Conservation (phyloP, 306 rosid genomes). For the Glycine latifolia region DNA sequence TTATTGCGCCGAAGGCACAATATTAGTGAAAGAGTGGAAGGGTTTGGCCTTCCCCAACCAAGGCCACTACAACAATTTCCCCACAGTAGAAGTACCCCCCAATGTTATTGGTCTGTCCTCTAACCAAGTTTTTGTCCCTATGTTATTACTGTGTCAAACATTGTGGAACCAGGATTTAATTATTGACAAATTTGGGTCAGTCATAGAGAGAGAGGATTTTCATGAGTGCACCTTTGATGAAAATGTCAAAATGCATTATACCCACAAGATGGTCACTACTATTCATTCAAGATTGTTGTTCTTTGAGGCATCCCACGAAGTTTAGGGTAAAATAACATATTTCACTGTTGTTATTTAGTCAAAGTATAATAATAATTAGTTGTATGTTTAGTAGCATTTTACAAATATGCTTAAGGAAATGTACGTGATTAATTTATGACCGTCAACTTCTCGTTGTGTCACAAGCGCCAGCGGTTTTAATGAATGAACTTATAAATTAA, state of each 20-base stretch:
- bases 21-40: slow-evolving; percentile 16
- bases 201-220: not conserved
- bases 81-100: slow-evolving; percentile 22
- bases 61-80: slow-evolving; percentile 6
- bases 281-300: not conserved
- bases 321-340: slow-evolving; percentile 1
- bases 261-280: not conserved
- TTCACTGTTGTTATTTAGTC: not conserved
- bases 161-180: slow-evolving; percentile 13
- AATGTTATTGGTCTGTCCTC: slow-evolving; percentile 22
- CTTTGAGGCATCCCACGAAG: not conserved
- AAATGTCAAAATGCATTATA: slow-evolving; percentile 26
- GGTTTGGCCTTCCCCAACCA: slow-evolving; percentile 1
- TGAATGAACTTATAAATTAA: too few relatives aligned
- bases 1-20: not conserved
- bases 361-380: not conserved
- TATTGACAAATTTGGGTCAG: too few relatives aligned
- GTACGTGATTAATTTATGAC: too few relatives aligned
- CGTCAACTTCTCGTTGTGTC: too few relatives aligned
- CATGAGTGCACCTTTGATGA: not conserved
- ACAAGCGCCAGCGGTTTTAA: too few relatives aligned
- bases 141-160: slow-evolving; percentile 36
- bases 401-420: not conserved
- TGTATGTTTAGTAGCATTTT: not conserved
- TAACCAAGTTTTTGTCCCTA: not conserved